Evolutionary conservation across 2,329 filamentous ascomycete genomes (phyloP), one percentile per base, ranked within the genome.

Genomic region (Cladobotryum protrusum): DNA sequence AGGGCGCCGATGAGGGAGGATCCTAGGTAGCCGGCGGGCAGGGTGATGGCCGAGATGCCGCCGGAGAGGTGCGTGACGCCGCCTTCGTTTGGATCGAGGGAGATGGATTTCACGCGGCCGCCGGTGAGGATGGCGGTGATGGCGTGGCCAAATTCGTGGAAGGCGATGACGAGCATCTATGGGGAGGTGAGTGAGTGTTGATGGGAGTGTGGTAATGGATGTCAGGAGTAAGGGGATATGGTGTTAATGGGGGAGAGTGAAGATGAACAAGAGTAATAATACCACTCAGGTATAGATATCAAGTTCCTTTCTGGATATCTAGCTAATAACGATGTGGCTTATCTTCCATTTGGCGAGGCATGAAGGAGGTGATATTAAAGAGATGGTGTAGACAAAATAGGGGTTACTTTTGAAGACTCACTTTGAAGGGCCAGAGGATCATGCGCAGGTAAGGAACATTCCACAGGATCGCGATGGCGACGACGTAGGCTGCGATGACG

Each of bases 341-440:
- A 8, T 29, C 24, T 29, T 9, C 24, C 24, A 8, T 9, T 29
- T 29, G 24, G 24, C 11, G 24, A 29, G 24, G 11, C 11, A 29
- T 29, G 24, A 29, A 29, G 24, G 24, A 8, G 11, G 24, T 29
- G 24, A 29, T 29, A 9, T 29, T 29, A 8, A 29, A 29, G 6
- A n/a, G n/a, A n/a, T n/a, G n/a, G n/a, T n/a, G n/a, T n/a, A n/a
- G n/a, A n/a, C n/a, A n/a, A n/a, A n/a, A n/a, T n/a, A 8, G 24
- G 24, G 24, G 6, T 29, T 29, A 7, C 11, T 9, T 29, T 29
- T 9, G 41, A 9, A 18, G 3, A 37, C 63, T 56, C 63, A 86
- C 83, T 72, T 91, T 91, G 72, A 91, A 90, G 4, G 87, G 87
- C 86, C 86, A 91, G 34, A 91, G 70, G 1, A 85, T 75, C 75